Evolutionary conservation across 805 yeast species (phyloP).

Genomic region (Ogataea methylovora): DNA sequence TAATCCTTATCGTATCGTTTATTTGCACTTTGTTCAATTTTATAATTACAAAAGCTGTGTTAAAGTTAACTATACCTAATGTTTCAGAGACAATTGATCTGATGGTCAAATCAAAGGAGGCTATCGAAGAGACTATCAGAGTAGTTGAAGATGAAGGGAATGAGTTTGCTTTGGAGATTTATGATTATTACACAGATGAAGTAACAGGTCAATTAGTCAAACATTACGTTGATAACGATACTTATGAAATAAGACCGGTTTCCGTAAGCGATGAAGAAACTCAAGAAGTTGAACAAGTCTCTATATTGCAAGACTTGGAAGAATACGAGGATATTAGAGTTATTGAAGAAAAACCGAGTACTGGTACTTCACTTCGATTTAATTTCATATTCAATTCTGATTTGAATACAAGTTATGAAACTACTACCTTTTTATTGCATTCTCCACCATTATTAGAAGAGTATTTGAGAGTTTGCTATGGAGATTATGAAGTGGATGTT

Average conservation of each 20-base stretch:
- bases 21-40: background rate
- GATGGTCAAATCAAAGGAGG: background rate
- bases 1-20: background rate
- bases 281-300: constrained; percentile 7
- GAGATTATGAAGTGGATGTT: constrained; percentile 4
- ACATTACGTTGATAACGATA: constrained; percentile 4
- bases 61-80: too few species aligned
- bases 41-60: background rate
- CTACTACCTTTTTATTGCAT: constrained; percentile 6
- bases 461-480: constrained; percentile 8
- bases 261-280: constrained; percentile 3
- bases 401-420: constrained; percentile 4
- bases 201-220: constrained; percentile 12
- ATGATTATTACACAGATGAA: constrained; percentile 10
- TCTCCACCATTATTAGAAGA: constrained; percentile 6
- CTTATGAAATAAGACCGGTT: background rate
- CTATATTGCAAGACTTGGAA: too few species aligned
- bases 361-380: background rate
- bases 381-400: constrained; percentile 5
- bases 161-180: constrained; percentile 3
- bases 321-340: constrained; percentile 8
- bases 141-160: constrained; percentile 5
- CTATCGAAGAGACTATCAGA: background rate
- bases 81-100: too few species aligned
- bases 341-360: constrained; percentile 5